These are phyloP conservation scores for Mycogone perniciosa DNA, from an alignment of 2,329 filamentous ascomycete species.

Conservation along the genomic window DNA sequence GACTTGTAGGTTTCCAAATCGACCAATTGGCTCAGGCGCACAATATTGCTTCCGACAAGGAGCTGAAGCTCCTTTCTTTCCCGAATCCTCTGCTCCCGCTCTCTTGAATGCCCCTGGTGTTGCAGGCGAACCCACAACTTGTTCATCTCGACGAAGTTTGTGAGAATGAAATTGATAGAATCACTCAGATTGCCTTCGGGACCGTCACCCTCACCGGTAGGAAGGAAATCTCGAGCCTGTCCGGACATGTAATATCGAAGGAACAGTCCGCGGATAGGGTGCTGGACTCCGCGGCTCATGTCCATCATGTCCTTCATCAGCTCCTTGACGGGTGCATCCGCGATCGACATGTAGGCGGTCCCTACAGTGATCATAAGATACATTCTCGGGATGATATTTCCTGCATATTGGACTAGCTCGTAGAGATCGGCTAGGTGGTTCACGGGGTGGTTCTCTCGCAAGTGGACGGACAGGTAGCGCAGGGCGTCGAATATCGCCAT, in stretches of 20 bases:
- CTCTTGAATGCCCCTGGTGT: constrained; percentile 93
- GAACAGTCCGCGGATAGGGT: constrained; percentile 91
- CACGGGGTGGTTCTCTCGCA: constrained; percentile 93
- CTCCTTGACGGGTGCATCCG: constrained; percentile 97
- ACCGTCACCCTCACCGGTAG: constrained; percentile 74
- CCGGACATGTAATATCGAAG: constrained; percentile 93
- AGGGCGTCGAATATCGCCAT: constrained; percentile 98
- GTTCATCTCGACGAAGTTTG: constrained; percentile 99
- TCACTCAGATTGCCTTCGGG: constrained; percentile 94
- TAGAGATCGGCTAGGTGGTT: constrained; percentile 98
- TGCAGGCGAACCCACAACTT: constrained; percentile 98
- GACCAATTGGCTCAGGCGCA: constrained; percentile 88
- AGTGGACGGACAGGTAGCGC: constrained; percentile 90
- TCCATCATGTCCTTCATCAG: constrained; percentile 99
- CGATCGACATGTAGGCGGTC: constrained; percentile 97
- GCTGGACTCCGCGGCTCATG: constrained; percentile 96
- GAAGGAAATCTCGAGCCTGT: constrained; percentile 85
- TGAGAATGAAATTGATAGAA: constrained; percentile 95
- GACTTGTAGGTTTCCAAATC: constrained; percentile 93
- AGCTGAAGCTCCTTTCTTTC: constrained; percentile 94
- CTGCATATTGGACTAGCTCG: constrained; percentile 95
- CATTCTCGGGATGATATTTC: constrained; percentile 91
- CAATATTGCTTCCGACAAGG: constrained; percentile 92
- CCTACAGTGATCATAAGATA: constrained; percentile 99
- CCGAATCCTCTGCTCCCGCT: constrained; percentile 86